Evolutionary conservation across 164 flowering plant species (phyloP).

Genomic region (Taxillus chinensis): DNA sequence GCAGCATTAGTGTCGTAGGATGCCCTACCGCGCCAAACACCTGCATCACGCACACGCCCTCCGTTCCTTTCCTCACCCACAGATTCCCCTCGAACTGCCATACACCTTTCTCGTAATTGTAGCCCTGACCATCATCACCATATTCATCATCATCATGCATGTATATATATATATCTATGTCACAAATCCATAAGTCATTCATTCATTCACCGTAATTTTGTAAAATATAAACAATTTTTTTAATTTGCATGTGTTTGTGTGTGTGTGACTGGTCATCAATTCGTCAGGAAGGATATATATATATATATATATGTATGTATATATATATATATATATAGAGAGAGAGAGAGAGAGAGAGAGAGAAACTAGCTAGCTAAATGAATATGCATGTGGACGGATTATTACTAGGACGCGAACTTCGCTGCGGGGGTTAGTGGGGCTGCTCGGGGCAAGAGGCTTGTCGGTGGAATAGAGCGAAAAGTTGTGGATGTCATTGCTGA

Average conservation of each 20-base stretch:
- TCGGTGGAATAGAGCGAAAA: constrained; percentile 25
- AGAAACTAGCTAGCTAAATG: background rate
- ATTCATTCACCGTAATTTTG: too few relatives aligned
- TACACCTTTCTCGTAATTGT: constrained; percentile 25
- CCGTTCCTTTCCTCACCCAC: constrained; percentile 1
- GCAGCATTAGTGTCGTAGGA: constrained; percentile 9
- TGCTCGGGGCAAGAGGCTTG: constrained; percentile 18
- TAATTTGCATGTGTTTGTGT: too few relatives aligned
- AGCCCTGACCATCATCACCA: constrained; percentile 14
- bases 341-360: background rate
- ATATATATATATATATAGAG: too few relatives aligned
- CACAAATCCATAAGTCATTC: too few relatives aligned
- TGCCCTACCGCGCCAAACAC: constrained; percentile 4
- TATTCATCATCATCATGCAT: too few relatives aligned
- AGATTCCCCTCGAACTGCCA: constrained; percentile 20
- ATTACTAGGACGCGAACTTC: constrained; percentile 22
- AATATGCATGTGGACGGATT: background rate
- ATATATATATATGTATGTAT: too few relatives aligned
- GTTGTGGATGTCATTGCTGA: constrained; percentile 20
- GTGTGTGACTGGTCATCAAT: too few relatives aligned
- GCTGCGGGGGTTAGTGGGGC: constrained; percentile 24
- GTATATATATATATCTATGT: too few relatives aligned
- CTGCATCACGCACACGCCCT: constrained; percentile 19
- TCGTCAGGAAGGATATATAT: too few relatives aligned
- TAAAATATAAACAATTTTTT: too few relatives aligned